phyloP scores from a whole-genome alignment of 116 monocot genomes.

The Zostera marina region DNA sequence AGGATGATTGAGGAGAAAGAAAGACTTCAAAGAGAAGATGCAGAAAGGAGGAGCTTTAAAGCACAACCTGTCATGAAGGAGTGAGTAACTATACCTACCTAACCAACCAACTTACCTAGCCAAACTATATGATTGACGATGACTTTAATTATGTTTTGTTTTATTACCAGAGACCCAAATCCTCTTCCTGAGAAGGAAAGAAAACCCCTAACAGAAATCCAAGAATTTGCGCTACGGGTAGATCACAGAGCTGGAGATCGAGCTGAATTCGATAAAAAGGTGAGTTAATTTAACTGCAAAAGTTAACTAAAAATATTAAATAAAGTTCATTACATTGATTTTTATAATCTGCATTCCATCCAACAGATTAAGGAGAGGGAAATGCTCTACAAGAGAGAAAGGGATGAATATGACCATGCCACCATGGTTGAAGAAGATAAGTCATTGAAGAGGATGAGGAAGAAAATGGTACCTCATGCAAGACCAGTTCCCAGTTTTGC shows the following conservation, averaged over 20 bases:
- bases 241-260: constrained; percentile 60
- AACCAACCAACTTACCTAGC: background rate
- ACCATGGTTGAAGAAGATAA: constrained; percentile 86
- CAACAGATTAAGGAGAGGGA: constrained; percentile 78
- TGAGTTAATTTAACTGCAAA: constrained; percentile 4
- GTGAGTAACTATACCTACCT: constrained; percentile 24
- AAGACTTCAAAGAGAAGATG: constrained; percentile 58
- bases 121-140: background rate
- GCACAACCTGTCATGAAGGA: constrained; percentile 61
- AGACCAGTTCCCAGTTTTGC: constrained; percentile 63
- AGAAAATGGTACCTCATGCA: constrained; percentile 75
- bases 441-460: constrained; percentile 67
- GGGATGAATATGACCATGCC: constrained; percentile 53
- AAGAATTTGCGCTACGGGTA: constrained; percentile 57
- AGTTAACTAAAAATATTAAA: too few species aligned
- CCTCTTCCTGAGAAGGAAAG: constrained; percentile 68
- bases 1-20: constrained; percentile 40
- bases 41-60: constrained; percentile 42
- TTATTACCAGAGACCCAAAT: constrained; percentile 49
- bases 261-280: constrained; percentile 83
- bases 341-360: too few species aligned
- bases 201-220: constrained; percentile 75
- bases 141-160: background rate
- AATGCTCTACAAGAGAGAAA: constrained; percentile 42
- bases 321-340: too few species aligned